phyloP scores from a whole-genome alignment of 2,329 filamentous ascomycete genomes.

The Dactylellina cionopaga region DNA sequence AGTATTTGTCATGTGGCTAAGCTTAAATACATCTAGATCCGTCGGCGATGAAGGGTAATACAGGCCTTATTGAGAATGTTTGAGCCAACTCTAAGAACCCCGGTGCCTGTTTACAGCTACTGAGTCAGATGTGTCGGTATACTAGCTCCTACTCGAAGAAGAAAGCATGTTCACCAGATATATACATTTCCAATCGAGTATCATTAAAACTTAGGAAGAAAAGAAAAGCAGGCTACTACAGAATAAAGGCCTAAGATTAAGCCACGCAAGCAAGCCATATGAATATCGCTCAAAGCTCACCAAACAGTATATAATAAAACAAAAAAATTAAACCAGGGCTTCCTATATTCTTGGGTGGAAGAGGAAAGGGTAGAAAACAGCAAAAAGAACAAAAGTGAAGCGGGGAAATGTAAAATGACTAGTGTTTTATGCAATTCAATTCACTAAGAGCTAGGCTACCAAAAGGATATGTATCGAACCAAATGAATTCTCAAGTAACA shows the following conservation, averaged over 20 bases:
- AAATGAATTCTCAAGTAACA: no score
- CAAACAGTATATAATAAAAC: conserved; percentile 11
- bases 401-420: background rate
- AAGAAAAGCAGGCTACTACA: conserved; percentile 13
- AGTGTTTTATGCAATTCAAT: no score
- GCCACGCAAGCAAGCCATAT: background rate
- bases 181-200: conserved; percentile 9
- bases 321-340: conserved; percentile 2
- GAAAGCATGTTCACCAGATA: background rate
- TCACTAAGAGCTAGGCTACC: no score
- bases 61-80: no score
- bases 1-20: no score
- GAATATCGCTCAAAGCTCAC: conserved; percentile 23
- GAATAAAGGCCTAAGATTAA: conserved; percentile 6
- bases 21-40: no score
- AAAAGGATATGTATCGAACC: no score
- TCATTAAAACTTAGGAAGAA: conserved; percentile 16
- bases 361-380: background rate
- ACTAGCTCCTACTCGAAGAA: background rate
- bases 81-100: no score
- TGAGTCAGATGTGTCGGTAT: no score
- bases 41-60: no score
- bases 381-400: background rate
- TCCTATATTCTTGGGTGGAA: conserved; percentile 4
- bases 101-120: no score